Evolutionary conservation across 495 filamentous ascomycete species (phyloP), one percentile per base, ranked within the genome.

Genomic region (Neurospora sp.): DNA sequence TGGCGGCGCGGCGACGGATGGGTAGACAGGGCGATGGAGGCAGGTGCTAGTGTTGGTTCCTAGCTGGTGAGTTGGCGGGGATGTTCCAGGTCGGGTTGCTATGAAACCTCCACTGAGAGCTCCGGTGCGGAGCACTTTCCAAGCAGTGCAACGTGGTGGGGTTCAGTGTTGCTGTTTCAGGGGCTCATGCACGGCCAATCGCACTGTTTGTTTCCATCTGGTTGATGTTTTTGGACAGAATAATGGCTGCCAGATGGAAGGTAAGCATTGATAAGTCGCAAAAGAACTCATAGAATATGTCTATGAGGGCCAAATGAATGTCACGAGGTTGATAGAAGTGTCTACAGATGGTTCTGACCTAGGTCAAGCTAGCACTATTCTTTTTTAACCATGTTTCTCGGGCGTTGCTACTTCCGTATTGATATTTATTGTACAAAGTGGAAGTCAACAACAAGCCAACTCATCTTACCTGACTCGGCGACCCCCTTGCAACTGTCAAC

Each of bases 71-170:
- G 38, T 70, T 31, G 59, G 62, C 71, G 69, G 73, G 74, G 74
- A 73, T 70, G 72, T 23, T 42, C 54, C 48, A 69, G 48, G 54
- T 69, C 27, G n/a, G 38, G 69, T 31, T n/a, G 41, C 23, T 38
- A 20, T 42, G 20, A 31, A 72, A 72, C 42, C 20, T 42, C 40
- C 41, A 72, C 42, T 54, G 41, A 31, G 20, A 59, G 48, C 48
- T 59, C 48, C 48, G 48, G 16, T 59, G 48, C 39, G 16, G 46
- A 69, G 46, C 71, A 59, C 41, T 72, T 20, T 62, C 71, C 37
- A 39, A 69, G 72, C 62, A 48, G 71, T 54, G 46, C 66, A 44
- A 54, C 46, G 44, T 74, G 72, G 73, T 74, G 75, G 75, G 69
- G 75, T 74, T 72, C 70, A 31, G 72, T 6, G 72, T 72, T n/a